Percentiles rank a stretch among this genome's conserved stretches.
phyloP scores from a whole-genome alignment of 805 yeast genomes.

The Yamadazyma phyllophila region DNA sequence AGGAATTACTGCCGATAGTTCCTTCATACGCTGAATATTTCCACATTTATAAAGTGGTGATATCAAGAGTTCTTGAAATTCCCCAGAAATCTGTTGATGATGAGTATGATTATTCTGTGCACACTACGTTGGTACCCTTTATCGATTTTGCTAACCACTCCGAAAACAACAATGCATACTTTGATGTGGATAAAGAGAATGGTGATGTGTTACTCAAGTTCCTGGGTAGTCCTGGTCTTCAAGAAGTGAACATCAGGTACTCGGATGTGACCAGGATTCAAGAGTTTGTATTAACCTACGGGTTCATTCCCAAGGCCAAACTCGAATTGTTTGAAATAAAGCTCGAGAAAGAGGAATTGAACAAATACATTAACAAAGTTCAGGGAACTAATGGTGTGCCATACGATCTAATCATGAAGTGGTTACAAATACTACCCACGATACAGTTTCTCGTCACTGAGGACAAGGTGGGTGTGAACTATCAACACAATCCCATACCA shows the following conservation, averaged over 20 bases:
- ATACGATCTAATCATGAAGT: conserved; percentile 17
- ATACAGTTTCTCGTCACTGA: conserved; percentile 18
- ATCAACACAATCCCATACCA: conserved; percentile 13
- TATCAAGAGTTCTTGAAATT: conserved; percentile 63
- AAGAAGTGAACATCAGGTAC: conserved; percentile 14
- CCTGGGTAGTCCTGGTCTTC: conserved; percentile 15
- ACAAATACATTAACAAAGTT: conserved; percentile 11
- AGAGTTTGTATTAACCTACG: conserved; percentile 28
- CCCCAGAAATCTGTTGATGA: conserved; percentile 51
- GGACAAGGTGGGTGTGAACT: conserved; percentile 8
- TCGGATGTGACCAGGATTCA: conserved; percentile 11
- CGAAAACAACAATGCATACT: conserved; percentile 47
- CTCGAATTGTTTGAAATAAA: conserved; percentile 12
- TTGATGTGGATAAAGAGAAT: conserved; percentile 53
- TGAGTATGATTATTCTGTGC: conserved; percentile 34
- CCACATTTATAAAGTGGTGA: conserved; percentile 45
- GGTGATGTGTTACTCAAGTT: conserved; percentile 60
- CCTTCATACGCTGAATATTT: conserved; percentile 14
- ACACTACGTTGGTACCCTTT: conserved; percentile 61
- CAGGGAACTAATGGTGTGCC: conserved; percentile 12
- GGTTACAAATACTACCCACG: conserved; percentile 28
- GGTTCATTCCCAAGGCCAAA: conserved; percentile 27
- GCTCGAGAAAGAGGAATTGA: conserved; percentile 8
- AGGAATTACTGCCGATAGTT: background rate
- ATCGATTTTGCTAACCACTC: conserved; percentile 67